These are phyloP conservation scores for Calycina marina DNA, from an alignment of 2,329 filamentous ascomycete species.

Conservation along the genomic window DNA sequence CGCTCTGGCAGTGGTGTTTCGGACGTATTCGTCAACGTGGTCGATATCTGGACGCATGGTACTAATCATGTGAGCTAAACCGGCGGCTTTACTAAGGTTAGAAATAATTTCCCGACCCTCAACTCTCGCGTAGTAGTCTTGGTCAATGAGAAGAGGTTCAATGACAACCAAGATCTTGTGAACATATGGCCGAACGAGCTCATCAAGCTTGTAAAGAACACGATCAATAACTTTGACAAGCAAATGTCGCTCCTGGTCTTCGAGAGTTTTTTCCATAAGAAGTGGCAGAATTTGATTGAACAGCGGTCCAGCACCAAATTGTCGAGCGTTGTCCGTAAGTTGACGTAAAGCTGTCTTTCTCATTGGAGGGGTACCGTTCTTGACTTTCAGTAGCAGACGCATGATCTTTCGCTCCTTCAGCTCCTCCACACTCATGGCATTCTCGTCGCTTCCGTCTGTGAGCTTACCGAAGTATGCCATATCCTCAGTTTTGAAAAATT, in stretches of 20 bases:
- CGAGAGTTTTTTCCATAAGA: conserved; percentile 94
- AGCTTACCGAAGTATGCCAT: conserved; percentile 98
- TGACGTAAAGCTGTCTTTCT: conserved; percentile 94
- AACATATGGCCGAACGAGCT: conserved; percentile 87
- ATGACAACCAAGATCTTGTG: conserved; percentile 99
- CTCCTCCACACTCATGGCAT: conserved; percentile 81
- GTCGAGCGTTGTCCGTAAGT: conserved; percentile 90
- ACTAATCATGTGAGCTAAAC: conserved; percentile 96
- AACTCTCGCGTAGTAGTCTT: conserved; percentile 97
- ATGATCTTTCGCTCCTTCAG: conserved; percentile 98
- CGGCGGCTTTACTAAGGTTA: conserved; percentile 91
- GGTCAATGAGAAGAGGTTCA: conserved; percentile 95
- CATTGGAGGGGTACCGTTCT: conserved; percentile 98
- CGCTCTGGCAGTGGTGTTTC: conserved; percentile 91
- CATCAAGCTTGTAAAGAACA: conserved; percentile 95
- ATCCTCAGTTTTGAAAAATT: conserved; percentile 97
- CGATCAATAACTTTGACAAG: conserved; percentile 98
- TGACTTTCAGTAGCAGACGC: conserved; percentile 91
- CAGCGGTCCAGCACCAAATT: conserved; percentile 83
- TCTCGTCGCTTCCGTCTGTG: conserved; percentile 87
- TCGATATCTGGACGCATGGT: conserved; percentile 99
- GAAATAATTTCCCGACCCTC: conserved; percentile 98
- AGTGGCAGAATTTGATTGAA: conserved; percentile 96
- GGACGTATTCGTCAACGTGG: conserved; percentile 94
- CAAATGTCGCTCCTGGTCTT: conserved; percentile 95